These are phyloP conservation scores for Solanum medicagineum DNA, from an alignment of 257 asterid genomes.

Conservation along the genomic window DNA sequence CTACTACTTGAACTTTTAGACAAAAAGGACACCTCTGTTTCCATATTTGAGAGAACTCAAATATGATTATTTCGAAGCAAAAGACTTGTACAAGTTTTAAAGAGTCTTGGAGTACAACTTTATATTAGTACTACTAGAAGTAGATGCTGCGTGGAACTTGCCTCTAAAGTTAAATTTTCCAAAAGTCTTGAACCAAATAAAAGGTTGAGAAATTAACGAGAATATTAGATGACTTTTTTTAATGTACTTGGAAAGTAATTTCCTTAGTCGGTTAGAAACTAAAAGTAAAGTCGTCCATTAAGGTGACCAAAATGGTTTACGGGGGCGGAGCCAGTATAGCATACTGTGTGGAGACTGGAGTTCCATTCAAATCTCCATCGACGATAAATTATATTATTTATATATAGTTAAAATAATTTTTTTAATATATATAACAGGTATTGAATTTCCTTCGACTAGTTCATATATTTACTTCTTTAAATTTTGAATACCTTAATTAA, in stretches of 20 bases:
- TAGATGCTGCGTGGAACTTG: not conserved
- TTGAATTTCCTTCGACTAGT: too few species aligned
- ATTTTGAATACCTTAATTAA: too few species aligned
- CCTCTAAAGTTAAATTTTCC: not conserved
- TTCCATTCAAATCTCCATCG: too few species aligned
- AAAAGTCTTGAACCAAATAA: not conserved
- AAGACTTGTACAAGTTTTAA: not conserved
- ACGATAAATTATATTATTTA: too few species aligned
- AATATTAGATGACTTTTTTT: not conserved
- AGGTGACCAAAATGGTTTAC: not conserved
- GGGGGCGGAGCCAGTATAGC: too few species aligned
- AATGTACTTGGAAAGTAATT: not conserved
- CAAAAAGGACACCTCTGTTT: not conserved
- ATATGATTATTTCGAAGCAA: not conserved
- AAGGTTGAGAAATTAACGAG: not conserved
- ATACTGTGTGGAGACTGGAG: too few species aligned
- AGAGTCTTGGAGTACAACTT: not conserved
- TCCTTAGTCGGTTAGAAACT: not conserved
- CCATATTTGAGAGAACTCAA: not conserved
- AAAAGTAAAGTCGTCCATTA: not conserved
- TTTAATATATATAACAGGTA: too few species aligned
- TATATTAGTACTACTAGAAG: not conserved
- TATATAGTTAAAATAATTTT: too few species aligned
- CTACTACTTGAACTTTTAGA: constrained; percentile 10
- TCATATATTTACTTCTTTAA: too few species aligned